These are phyloP conservation scores for Stramenopiles sp. DNA, from an alignment of 352 stramenopile genomes.

Conservation along the genomic window DNA sequence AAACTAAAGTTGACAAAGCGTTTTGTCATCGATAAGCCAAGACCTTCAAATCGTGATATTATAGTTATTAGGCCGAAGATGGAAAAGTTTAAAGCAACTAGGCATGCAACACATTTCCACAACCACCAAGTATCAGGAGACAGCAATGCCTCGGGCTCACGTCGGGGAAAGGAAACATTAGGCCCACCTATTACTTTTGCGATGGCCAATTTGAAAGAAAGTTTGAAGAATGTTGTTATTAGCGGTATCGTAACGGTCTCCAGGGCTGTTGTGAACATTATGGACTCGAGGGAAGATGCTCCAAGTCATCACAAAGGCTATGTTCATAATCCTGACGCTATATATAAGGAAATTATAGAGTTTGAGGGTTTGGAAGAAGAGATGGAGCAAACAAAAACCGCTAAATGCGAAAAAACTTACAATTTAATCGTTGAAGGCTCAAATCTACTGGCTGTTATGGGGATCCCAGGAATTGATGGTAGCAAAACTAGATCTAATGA, in stretches of 20 bases:
- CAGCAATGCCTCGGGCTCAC: not conserved
- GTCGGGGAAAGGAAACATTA: not conserved
- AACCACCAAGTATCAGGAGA: no score
- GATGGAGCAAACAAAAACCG: not conserved
- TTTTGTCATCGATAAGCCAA: not conserved
- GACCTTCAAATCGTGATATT: not conserved
- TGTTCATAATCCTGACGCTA: not conserved
- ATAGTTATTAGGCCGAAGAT: constrained; percentile 8
- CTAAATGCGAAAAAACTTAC: constrained; percentile 37
- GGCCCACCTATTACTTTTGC: constrained; percentile 5
- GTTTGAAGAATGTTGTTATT: constrained; percentile 6
- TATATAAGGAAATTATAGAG: not conserved
- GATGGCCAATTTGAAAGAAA: constrained; percentile 10
- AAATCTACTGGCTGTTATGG: constrained; percentile 91
- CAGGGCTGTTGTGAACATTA: constrained; percentile 6
- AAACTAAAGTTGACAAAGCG: constrained; percentile 1
- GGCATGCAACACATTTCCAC: no score
- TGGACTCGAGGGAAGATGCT: not conserved
- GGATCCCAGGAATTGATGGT: constrained; percentile 83
- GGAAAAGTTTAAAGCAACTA: constrained; percentile 1
- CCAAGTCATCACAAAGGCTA: not conserved
- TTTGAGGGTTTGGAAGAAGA: not conserved
- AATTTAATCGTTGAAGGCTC: constrained; percentile 97
- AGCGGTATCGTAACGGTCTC: constrained; percentile 8
- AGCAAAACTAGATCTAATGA: constrained; percentile 91